Conservation (phyloP, 2,329 filamentous ascomycete species). For the Venturia oleaginea region DNA sequence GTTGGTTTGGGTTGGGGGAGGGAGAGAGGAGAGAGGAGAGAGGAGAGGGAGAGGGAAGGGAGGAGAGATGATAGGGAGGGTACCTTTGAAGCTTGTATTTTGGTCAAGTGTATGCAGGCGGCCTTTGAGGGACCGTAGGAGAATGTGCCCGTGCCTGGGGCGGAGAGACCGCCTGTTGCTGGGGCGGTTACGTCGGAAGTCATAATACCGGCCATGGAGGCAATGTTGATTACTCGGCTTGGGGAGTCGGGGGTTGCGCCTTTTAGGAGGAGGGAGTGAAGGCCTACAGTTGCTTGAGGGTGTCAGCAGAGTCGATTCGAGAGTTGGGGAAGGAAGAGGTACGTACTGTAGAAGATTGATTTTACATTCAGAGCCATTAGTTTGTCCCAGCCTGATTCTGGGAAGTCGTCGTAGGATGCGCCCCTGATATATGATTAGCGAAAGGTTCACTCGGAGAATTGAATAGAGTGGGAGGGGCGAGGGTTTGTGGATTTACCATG, state of each 20-base stretch:
- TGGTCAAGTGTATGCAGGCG: conserved; percentile 44
- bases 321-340: neutral
- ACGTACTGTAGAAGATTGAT: conserved; percentile 39
- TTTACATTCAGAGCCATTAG: conserved; percentile 47
- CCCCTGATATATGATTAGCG: conserved; percentile 23
- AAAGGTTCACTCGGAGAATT: too few relatives aligned
- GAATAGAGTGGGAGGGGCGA: too few relatives aligned
- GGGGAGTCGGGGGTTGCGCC: conserved; percentile 35
- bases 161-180: conserved; percentile 41
- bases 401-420: conserved; percentile 49
- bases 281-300: conserved; percentile 25
- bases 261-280: conserved; percentile 40
- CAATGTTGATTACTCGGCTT: conserved; percentile 44
- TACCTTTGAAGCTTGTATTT: conserved; percentile 40
- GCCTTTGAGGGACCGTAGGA: conserved; percentile 46
- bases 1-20: too few relatives aligned
- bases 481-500: conserved; percentile 26
- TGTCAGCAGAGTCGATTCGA: neutral
- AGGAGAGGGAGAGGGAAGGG: too few relatives aligned
- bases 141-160: conserved; percentile 43
- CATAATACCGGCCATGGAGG: conserved; percentile 37
- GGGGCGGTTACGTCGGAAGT: conserved; percentile 39
- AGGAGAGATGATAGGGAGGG: too few relatives aligned
- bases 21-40: too few relatives aligned
- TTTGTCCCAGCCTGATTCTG: conserved; percentile 49